These are phyloP conservation scores for Mycena indigotica DNA, from an alignment of 768 basidiomycete genomes.

Conservation along the genomic window DNA sequence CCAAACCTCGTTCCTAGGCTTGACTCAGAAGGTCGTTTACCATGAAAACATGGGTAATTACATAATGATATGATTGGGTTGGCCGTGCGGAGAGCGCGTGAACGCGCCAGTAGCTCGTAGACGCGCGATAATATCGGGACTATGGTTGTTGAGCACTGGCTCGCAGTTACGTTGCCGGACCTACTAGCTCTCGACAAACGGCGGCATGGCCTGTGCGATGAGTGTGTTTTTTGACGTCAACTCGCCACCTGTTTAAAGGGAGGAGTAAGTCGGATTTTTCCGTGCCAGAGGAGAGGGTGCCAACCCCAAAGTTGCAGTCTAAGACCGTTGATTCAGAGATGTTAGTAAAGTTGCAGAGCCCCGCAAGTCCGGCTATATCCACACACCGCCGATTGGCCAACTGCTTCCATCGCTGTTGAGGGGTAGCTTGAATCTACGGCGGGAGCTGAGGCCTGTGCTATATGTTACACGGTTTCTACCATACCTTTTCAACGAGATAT, in stretches of 20 bases:
- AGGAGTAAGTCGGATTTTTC: too few species aligned
- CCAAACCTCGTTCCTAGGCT: conserved; percentile 17
- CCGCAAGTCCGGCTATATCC: too few species aligned
- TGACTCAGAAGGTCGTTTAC: conserved; percentile 4
- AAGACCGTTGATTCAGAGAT: background rate
- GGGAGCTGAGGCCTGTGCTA: conserved; percentile 11
- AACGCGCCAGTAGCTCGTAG: conserved; percentile 69
- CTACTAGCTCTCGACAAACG: conserved; percentile 70
- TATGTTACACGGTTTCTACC: background rate
- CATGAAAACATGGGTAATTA: conserved; percentile 41
- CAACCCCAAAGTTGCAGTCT: conserved; percentile 78
- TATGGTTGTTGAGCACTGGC: conserved; percentile 33
- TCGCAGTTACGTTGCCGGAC: conserved; percentile 25
- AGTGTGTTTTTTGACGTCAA: conserved; percentile 69
- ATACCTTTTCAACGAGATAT: conserved; percentile 76
- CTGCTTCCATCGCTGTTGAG: conserved; percentile 82
- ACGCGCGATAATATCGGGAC: conserved; percentile 76
- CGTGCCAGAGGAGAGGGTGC: background rate
- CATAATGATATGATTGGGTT: conserved; percentile 87
- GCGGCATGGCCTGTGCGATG: conserved; percentile 68
- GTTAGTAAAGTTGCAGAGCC: background rate
- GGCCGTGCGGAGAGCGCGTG: conserved; percentile 58
- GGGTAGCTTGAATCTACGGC: conserved; percentile 72
- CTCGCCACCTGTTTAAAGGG: conserved; percentile 65
- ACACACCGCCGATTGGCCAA: conserved; percentile 70